Evolutionary conservation across 345 rosid genomes (phyloP).

Genomic region (Hirschfeldia incana): DNA sequence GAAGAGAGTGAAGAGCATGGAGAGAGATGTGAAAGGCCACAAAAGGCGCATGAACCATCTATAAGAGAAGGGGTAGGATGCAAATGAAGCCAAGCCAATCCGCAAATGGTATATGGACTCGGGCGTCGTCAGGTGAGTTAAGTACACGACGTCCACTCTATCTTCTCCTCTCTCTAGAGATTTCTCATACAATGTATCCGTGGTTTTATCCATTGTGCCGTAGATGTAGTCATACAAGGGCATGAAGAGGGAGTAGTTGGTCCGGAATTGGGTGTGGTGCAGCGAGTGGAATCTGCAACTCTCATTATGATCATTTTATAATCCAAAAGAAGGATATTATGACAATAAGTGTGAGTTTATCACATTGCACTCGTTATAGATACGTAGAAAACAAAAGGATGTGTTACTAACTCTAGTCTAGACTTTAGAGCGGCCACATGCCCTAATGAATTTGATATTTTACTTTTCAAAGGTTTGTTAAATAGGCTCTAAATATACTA

Average conservation of each 20-base stretch:
- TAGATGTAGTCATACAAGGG: constrained; percentile 63
- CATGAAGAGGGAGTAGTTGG: constrained; percentile 67
- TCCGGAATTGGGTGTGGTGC: constrained; percentile 68
- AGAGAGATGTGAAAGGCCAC: constrained; percentile 63
- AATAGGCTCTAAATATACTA: not conserved
- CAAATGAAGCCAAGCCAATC: constrained; percentile 58
- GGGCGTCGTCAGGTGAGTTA: constrained; percentile 61
- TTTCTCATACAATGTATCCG: constrained; percentile 42
- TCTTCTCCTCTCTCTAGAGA: constrained; percentile 53
- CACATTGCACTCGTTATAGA: not conserved
- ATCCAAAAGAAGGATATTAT: not conserved
- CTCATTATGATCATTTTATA: not conserved
- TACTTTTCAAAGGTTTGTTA: not conserved
- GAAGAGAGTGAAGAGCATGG: constrained; percentile 49
- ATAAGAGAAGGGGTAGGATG: constrained; percentile 52
- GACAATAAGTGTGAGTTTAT: not conserved
- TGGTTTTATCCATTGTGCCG: constrained; percentile 46
- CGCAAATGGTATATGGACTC: constrained; percentile 67
- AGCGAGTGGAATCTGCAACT: constrained; percentile 55
- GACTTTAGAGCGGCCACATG: not conserved
- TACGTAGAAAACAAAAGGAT: not conserved
- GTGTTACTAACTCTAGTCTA: not conserved
- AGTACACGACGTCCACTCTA: constrained; percentile 57
- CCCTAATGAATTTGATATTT: not conserved
- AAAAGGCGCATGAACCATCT: constrained; percentile 51